Base-by-base conservation (phyloP, 23 red algal genomes). In the Gracilaria gracilis region DNA sequence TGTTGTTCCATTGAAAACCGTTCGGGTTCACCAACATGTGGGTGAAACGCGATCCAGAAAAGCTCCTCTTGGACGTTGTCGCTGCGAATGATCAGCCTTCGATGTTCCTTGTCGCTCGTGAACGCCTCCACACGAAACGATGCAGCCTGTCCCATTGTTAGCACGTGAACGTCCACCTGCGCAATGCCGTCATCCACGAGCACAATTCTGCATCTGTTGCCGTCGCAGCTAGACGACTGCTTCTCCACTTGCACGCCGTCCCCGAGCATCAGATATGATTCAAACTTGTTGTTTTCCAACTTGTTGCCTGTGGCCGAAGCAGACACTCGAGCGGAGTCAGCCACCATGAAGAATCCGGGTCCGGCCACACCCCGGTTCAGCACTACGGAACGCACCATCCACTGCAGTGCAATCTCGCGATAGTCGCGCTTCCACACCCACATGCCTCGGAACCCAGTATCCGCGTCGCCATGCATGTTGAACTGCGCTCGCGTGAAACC, bases 371-470 rank as follows among this genome's bases (percentile, higher is more conserved):
- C 34, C 6, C 74, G 74, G 25, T 77, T 71, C 55, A 90, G 29
- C 0, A 33, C 75, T 1, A 80, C 58, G 20, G 75, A 80, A 9
- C 87, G 87, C 53, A 81, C 87, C 42, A 49, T 71, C 36, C 74
- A 80, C 0, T 34, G 9, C 16, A 90, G 27, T 21, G 0, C 2
- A 23, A 38, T 64, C 49, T 79, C 47, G n/a, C 87, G 47, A 58
- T 90, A 90, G 7, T 59, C 19, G 3, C 87, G 17, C 47, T 81
- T 81, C 87, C 87, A 90, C 9, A 38, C 57, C 87, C 75, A 80
- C 64, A 90, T 51, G 12, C 87, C 85, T 28, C 31, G 20, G 61
- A 75, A 77, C 71, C 85, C 85, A 2, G 80, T 53, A 33, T 89
- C 71, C 13, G 54, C 27, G 62, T 67, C 74, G 11, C 87, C 87